These are phyloP conservation scores for Gynandropsis gynandra DNA, from an alignment of 345 rosid species.

Conservation along the genomic window DNA sequence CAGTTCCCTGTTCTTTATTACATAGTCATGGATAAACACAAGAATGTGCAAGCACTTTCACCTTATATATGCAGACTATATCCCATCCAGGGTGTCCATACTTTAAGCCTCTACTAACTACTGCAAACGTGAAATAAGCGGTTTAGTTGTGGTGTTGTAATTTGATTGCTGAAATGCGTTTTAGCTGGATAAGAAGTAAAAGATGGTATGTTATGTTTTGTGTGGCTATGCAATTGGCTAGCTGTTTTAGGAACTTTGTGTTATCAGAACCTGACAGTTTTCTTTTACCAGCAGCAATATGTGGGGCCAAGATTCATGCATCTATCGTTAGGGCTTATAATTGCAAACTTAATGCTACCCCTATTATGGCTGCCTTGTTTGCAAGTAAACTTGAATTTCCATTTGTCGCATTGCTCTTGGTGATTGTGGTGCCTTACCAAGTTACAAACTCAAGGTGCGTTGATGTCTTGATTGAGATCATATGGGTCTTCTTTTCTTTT, in stretches of 20 bases:
- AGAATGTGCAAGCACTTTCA: no score
- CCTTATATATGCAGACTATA: no score
- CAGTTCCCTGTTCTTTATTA: no score
- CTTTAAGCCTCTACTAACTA: not conserved
- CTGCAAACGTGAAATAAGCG: not conserved
- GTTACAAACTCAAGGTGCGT: conserved; percentile 56
- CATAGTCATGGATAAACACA: no score
- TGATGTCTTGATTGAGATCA: conserved; percentile 7
- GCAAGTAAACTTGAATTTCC: conserved; percentile 91
- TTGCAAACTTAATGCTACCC: not conserved
- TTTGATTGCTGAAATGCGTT: no score
- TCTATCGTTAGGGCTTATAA: conserved; percentile 3
- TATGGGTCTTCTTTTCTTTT: conserved; percentile 3
- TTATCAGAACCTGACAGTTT: not conserved
- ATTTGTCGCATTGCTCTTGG: conserved; percentile 57
- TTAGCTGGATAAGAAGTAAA: not conserved
- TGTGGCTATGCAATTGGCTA: not conserved
- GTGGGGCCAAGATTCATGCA: not conserved
- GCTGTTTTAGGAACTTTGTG: not conserved
- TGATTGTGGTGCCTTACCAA: conserved; percentile 64
- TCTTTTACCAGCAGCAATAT: not conserved
- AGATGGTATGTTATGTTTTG: not conserved
- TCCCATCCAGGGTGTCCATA: no score
- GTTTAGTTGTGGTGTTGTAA: not conserved
- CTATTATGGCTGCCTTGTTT: conserved; percentile 1